Evolutionary conservation across 345 rosid genomes (phyloP).

Genomic region (Cardamine resedifolia): DNA sequence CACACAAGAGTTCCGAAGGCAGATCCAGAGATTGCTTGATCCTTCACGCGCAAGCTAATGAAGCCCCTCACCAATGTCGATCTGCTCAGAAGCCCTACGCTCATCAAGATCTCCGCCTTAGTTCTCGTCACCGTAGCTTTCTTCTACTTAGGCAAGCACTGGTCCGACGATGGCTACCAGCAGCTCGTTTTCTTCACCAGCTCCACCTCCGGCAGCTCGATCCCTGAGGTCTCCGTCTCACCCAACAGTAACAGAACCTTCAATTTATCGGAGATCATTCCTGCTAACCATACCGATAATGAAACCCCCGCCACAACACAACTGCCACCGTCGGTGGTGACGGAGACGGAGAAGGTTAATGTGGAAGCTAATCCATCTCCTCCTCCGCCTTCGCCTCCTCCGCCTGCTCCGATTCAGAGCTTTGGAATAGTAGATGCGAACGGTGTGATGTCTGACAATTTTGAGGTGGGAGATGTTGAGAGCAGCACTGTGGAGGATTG

Average conservation of each 20-base stretch:
- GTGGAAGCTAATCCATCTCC: conserved; percentile 18
- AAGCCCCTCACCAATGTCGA: conserved; percentile 48
- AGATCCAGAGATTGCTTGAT: conserved; percentile 30
- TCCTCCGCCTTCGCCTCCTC: conserved; percentile 46
- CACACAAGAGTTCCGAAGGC: not conserved
- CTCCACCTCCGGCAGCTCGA: conserved; percentile 28
- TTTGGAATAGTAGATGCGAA: conserved; percentile 78
- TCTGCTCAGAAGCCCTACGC: conserved; percentile 48
- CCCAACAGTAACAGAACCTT: conserved; percentile 53
- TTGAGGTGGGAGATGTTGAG: conserved; percentile 82
- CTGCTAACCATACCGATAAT: conserved; percentile 31
- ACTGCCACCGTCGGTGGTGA: conserved; percentile 30
- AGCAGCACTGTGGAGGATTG: conserved; percentile 57
- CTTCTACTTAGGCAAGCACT: conserved; percentile 90
- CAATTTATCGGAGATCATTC: conserved; percentile 50
- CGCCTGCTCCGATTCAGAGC: conserved; percentile 44
- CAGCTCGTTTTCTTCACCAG: conserved; percentile 81
- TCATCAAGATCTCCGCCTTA: conserved; percentile 56
- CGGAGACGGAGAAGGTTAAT: conserved; percentile 8
- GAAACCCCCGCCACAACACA: conserved; percentile 13
- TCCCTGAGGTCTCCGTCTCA: conserved; percentile 51
- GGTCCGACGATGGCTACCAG: conserved; percentile 62
- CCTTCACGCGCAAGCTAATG: conserved; percentile 52
- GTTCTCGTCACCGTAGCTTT: conserved; percentile 58
- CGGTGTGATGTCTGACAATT: conserved; percentile 82